Evolutionary conservation across 2,329 filamentous ascomycete species (phyloP), one percentile per base, ranked within the genome.

Genomic region (Berkeleyomyces rouxiae): DNA sequence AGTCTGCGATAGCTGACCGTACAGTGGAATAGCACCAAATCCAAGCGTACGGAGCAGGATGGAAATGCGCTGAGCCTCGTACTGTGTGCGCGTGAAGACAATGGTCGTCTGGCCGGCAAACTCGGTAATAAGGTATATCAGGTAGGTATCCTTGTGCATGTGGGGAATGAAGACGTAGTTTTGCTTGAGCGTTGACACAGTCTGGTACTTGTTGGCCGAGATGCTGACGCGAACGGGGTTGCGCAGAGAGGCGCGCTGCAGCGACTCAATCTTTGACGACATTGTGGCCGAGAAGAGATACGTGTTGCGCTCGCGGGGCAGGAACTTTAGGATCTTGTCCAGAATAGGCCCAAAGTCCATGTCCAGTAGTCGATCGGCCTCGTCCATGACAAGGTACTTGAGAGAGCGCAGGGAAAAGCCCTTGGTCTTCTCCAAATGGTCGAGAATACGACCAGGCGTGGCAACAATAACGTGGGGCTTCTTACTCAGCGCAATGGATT

Each of bases 401-500:
- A 96, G 77, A 3, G 81, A 80, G 39, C 87, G 82, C 58, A 97
- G 76, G 1, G 87, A 91, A 74, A 99, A 97, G 9, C 93, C 92
- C 73, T 96, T 96, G 1, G 93, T 99, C 74, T 96, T 96, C 72
- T 97, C 90, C 7, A 97, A 77, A 69, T 99, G 93, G 69, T 97
- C 93, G 3, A 96, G 78, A 31, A 96, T 76, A 63, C 92, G 83
- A 61, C 91, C 92, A 0, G 92, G 92, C 0, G 92, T 96, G 0
- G 92, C 92, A 46, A 97, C 91, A 31, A 97, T 78, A 33, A 99
- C 85, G 70, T 99, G 93, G 6, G 93, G 93, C 69, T 92, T 92
- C 79, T 96, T 96, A n/a, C 88, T 90, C 0, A 99, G 81, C 0
- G 91, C 87, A 66, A 99, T 95, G 0, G 87, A 75, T 72, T 99